Percentiles rank a stretch among this genome's conserved stretches.
phyloP scores from a whole-genome alignment of 2,329 filamentous ascomycete species.

The Fusarium verrucosum region DNA sequence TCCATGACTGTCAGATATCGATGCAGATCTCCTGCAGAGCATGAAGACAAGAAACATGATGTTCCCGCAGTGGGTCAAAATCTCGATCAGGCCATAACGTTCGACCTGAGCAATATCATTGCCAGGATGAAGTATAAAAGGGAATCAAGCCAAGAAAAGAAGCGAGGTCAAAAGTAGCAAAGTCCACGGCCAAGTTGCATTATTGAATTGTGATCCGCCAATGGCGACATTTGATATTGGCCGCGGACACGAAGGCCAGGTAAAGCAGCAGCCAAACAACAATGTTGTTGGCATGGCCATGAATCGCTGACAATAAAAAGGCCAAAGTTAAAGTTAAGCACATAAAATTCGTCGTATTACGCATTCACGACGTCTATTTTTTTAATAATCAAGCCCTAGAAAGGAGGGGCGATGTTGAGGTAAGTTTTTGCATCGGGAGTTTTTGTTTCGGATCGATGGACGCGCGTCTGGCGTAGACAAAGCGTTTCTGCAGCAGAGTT shows the following conservation, averaged over 20 bases:
- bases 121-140: neutral
- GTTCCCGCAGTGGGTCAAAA: neutral
- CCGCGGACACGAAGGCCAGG: neutral
- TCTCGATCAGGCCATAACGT: constrained; percentile 1
- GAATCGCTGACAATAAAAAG: constrained; percentile 11
- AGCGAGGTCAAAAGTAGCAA: constrained; percentile 7
- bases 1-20: neutral
- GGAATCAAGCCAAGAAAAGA: neutral
- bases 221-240: constrained; percentile 10
- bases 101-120: neutral
- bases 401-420: constrained; percentile 14
- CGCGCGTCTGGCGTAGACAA: constrained; percentile 33
- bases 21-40: neutral
- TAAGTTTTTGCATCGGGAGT: constrained; percentile 15
- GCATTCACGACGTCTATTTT: neutral
- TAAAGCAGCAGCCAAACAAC: constrained; percentile 7
- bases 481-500: constrained; percentile 23
- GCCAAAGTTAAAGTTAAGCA: constrained; percentile 1
- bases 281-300: neutral
- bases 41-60: constrained; percentile 10
- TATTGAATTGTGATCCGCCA: constrained; percentile 24
- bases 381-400: constrained; percentile 9
- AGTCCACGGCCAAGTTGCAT: neutral
- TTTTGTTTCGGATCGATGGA: constrained; percentile 35
- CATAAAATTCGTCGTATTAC: neutral